Evolutionary conservation across 2,329 filamentous ascomycete genomes (phyloP), one percentile per base, ranked within the genome.

Genomic region (Trichoderma koningiopsis): DNA sequence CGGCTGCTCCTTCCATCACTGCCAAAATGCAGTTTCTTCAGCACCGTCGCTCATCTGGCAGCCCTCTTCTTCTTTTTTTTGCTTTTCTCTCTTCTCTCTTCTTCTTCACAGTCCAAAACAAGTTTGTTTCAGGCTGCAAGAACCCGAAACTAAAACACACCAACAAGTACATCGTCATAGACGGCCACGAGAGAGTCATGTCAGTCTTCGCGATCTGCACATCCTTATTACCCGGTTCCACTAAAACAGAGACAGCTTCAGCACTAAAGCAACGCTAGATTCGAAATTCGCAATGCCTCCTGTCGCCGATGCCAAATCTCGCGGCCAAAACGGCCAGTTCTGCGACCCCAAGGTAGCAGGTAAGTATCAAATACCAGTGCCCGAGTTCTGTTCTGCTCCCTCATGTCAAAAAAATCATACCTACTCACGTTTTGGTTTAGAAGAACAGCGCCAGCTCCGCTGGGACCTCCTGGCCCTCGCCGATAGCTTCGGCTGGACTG

Each of bases 11-110:
- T 31, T 56, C 62, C 27, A 24, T 8, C 35, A 22, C 7, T 35
- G 31, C 10, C 52, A 43, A 31, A 27, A 22, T n/a, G 19, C 29
- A 35, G 55, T n/a, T 27, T 47, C 52, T 57, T n/a, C 24, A 33
- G 37, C 62, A 53, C 53, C 37, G 27, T 27, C 27, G 62, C 62
- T 57, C 35, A 66, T 66, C 53, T 66, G 62, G 62, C 53, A n/a
- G 33, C 4, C 11, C 52, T 52, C 52, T 47, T 66, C 29, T 57
- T n/a, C n/a, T 53, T 40, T 14, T 24, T 13, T 37, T 53, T n/a
- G n/a, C 22, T 19, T 35, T 11, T 35, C 29, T 33, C 13, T 53
- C 52, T 40, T 10, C 40, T 53, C 37, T 27, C 53, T 31, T 22
- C 14, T 24, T 13, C 33, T 14, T 40, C 47, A 55, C 24, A 22